These are phyloP conservation scores for Flueggea neowawraea DNA, from an alignment of 441 rosid genomes.

Conservation along the genomic window DNA sequence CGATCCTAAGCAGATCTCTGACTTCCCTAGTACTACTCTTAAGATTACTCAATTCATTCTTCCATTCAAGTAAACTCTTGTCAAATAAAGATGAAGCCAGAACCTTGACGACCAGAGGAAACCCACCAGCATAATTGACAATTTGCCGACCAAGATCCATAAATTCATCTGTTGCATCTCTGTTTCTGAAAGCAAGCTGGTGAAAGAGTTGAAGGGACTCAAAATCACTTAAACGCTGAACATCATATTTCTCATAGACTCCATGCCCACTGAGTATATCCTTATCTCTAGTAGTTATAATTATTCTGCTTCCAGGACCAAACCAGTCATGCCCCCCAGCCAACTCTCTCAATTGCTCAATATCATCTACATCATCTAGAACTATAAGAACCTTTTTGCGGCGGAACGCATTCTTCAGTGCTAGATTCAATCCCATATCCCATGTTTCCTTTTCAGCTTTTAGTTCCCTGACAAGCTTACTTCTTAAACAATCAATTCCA, in stretches of 20 bases:
- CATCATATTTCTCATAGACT: not conserved
- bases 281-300: constrained; percentile 14
- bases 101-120: not conserved
- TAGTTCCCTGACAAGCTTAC: too few relatives aligned
- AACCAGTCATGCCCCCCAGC: constrained; percentile 4
- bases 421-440: not conserved
- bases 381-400: constrained; percentile 12
- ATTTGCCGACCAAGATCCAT: not conserved
- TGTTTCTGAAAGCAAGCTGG: not conserved
- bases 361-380: constrained; percentile 20
- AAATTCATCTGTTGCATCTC: not conserved
- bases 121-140: not conserved
- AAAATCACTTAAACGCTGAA: constrained; percentile 1
- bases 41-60: not conserved
- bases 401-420: not conserved
- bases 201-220: constrained; percentile 10
- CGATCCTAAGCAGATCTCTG: not conserved
- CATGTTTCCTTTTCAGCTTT: too few relatives aligned
- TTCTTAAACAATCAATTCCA: too few relatives aligned
- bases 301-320: constrained; percentile 5
- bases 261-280: not conserved
- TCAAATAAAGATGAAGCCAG: not conserved
- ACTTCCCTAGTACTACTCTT: not conserved
- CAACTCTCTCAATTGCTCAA: constrained; percentile 4
- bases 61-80: not conserved